Base-by-base conservation (phyloP, 495 filamentous ascomycete species). In the Emericellopsis terricola region DNA sequence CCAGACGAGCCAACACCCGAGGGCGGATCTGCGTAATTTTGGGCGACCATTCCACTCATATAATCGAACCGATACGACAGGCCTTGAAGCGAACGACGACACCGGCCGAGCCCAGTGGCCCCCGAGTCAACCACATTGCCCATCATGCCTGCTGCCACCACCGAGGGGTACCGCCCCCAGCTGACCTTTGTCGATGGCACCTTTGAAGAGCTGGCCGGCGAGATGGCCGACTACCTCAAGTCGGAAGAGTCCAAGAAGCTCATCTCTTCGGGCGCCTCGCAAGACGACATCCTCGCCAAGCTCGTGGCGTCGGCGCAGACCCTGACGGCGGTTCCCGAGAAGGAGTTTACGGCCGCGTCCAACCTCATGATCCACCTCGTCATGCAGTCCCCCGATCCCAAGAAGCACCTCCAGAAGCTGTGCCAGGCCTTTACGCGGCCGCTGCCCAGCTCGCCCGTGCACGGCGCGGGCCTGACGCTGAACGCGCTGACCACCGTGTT, bases 331-430 rank as follows among this genome's bases (percentile, higher is more conserved):
- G 76, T 83, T 11, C 83, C 89, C 31, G 89, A 97, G 64, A 91
- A 84, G 64, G 87, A 96, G 57, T 87, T 96, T 52, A 81, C 78
- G 34, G 72, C 85, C 21, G 80, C 89, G 23, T 94, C 94, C 64
- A 94, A 96, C 61, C 78, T 94, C 41, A 76, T 99, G 43, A 68
- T 94, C 41, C 84, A 96, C 62, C 75, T 99, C 17, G 65, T 91
- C 46, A 69, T 79, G 42, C 83, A 91, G 56, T 77, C 81, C 26
- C 70, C 77, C 41, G 76, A 85, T 42, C 65, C 78, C 38, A 71
- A 82, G 52, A 81, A 75, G 50, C 85, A 85, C 61, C 78, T 99
- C 18, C 75, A 83, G 31, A 66, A 64, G 43, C 71, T 99, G 44
- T 94, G 89, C 65, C 63, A 72, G 40, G 80, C 87, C 56, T 81